phyloP scores from a whole-genome alignment of 2,329 filamentous ascomycete species.

The Claviceps purpurea region DNA sequence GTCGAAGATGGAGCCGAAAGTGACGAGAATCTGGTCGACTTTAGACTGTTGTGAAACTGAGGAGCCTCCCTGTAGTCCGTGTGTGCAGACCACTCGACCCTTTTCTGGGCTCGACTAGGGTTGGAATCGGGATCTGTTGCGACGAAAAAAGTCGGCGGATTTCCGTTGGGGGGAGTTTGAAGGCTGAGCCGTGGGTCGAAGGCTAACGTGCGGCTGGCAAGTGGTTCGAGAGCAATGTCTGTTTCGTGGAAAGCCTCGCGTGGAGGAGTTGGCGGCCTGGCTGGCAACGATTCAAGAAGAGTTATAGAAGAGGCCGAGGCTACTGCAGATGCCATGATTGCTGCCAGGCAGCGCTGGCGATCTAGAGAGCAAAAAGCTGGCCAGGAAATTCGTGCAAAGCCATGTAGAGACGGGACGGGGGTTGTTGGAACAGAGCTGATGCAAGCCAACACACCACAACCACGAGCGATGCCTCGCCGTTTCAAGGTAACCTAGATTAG shows the following conservation, averaged over 20 bases:
- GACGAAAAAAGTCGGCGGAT: conserved; percentile 29
- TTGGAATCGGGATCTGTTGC: conserved; percentile 28
- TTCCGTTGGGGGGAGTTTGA: conserved; percentile 38
- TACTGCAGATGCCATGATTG: conserved; percentile 29
- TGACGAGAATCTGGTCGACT: conserved; percentile 25
- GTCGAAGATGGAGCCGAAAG: conserved; percentile 25
- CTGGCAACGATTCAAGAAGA: conserved; percentile 37
- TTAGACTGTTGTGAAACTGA: conserved; percentile 26
- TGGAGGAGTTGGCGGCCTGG: conserved; percentile 56
- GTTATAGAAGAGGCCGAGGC: conserved; percentile 20
- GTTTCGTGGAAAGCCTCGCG: conserved; percentile 33
- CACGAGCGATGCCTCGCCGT: neutral
- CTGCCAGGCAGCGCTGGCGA: conserved; percentile 24
- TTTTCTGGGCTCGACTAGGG: conserved; percentile 34
- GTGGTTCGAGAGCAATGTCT: conserved; percentile 21
- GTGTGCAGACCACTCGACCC: conserved; percentile 42
- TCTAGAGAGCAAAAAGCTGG: conserved; percentile 20
- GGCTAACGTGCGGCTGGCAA: conserved; percentile 21
- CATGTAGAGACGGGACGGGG: conserved; percentile 1
- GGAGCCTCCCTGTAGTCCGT: conserved; percentile 44
- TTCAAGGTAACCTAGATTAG: neutral
- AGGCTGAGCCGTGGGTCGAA: conserved; percentile 24
- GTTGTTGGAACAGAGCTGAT: neutral
- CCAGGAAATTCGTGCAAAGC: conserved; percentile 2
- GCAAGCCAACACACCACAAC: neutral